Evolutionary conservation across 2,329 filamentous ascomycete species (phyloP).

Genomic region (Tolypocladium ovalisporum): DNA sequence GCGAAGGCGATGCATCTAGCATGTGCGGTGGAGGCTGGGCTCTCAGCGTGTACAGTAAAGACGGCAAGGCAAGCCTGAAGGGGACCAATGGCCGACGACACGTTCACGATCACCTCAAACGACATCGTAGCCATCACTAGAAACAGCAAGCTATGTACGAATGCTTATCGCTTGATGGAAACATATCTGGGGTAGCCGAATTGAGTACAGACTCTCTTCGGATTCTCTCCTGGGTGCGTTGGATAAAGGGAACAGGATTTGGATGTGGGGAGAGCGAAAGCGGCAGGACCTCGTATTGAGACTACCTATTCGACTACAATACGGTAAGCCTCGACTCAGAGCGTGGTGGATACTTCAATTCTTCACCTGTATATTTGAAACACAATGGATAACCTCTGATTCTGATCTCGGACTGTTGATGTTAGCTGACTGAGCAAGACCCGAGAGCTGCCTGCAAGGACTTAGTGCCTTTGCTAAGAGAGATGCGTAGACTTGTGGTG

Average conservation of each 20-base stretch:
- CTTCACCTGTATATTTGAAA: not conserved
- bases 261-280: not conserved
- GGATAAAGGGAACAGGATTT: not conserved
- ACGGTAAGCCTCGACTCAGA: not conserved
- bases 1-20: slow-evolving; percentile 34
- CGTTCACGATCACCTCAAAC: slow-evolving; percentile 22
- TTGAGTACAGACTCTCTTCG: not conserved
- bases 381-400: not conserved
- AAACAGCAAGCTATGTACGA: not conserved
- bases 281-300: not conserved
- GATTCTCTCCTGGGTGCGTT: not conserved
- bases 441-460: too few species aligned
- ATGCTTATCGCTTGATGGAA: not conserved
- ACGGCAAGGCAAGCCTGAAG: slow-evolving; percentile 17
- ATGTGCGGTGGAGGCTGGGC: slow-evolving; percentile 39
- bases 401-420: not conserved
- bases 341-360: not conserved
- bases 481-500: too few species aligned
- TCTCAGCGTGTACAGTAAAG: slow-evolving; percentile 32
- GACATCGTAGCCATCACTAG: slow-evolving; percentile 20
- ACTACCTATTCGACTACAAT: not conserved
- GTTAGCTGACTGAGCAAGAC: too few species aligned
- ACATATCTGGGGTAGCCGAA: slow-evolving; percentile 4
- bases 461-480: too few species aligned
- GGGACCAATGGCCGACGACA: slow-evolving; percentile 22